phyloP scores from a whole-genome alignment of 1,284 basidiomycete species.

The Farysia itapuensis region DNA sequence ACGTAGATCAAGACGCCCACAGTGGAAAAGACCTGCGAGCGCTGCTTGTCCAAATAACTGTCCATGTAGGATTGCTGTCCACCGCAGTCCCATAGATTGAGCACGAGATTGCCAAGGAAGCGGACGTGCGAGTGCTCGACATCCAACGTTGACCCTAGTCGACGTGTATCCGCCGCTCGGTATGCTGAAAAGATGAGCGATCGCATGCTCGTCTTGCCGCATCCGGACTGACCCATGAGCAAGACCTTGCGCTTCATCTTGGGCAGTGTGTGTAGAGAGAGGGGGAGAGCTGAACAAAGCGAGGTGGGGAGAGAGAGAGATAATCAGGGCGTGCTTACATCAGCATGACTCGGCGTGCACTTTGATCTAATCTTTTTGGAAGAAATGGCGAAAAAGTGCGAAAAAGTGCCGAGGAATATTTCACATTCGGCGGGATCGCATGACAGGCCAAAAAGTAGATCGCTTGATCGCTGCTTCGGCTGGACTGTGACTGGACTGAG shows the following conservation, averaged over 20 bases:
- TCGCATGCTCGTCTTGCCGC: conserved; percentile 88
- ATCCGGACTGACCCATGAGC: conserved; percentile 61
- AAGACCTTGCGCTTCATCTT: conserved; percentile 44
- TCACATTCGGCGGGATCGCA: too few relatives aligned
- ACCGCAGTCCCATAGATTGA: conserved; percentile 95
- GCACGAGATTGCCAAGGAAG: conserved; percentile 90
- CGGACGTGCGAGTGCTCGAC: conserved; percentile 97
- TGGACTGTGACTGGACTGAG: too few relatives aligned
- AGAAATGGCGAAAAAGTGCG: too few relatives aligned
- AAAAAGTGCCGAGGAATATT: too few relatives aligned
- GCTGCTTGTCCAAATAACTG: conserved; percentile 85
- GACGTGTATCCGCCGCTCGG: conserved; percentile 83
- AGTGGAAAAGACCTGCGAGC: conserved; percentile 87
- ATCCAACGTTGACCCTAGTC: conserved; percentile 93
- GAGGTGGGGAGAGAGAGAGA: not conserved
- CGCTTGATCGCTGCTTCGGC: too few relatives aligned
- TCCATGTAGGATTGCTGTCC: conserved; percentile 98
- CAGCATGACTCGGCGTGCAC: not conserved
- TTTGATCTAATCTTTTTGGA: too few relatives aligned
- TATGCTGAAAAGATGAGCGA: conserved; percentile 98
- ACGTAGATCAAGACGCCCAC: conserved; percentile 98
- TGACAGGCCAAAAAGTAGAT: too few relatives aligned
- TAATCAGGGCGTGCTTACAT: not conserved
- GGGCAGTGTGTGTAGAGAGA: too few relatives aligned
- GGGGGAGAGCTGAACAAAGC: not conserved